phyloP scores from a whole-genome alignment of 371 early-diverging fungal species.

The Massospora cicadina region DNA sequence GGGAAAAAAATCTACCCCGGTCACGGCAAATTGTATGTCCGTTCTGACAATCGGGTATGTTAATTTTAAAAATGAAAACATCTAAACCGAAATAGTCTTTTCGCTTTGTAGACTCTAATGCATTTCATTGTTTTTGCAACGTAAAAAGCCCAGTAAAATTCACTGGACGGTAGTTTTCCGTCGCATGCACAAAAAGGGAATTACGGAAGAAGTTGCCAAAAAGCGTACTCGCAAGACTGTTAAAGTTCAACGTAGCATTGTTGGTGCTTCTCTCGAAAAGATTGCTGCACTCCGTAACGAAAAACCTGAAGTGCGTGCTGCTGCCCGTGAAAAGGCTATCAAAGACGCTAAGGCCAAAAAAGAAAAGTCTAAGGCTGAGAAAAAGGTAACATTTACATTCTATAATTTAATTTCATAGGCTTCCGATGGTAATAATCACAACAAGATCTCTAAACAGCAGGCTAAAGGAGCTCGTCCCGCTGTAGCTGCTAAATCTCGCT shows the following conservation, averaged over 20 bases:
- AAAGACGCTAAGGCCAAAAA: slow-evolving; percentile 75
- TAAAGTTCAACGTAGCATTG: slow-evolving; percentile 92
- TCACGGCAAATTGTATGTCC: slow-evolving; percentile 85
- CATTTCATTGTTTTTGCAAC: slow-evolving; percentile 88
- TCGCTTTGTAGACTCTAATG: slow-evolving; percentile 90
- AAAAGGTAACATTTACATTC: not conserved
- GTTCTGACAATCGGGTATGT: slow-evolving; percentile 67
- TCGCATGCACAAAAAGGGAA: slow-evolving; percentile 96
- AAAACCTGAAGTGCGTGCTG: slow-evolving; percentile 86
- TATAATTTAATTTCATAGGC: slow-evolving; percentile 13
- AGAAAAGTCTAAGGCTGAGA: slow-evolving; percentile 18
- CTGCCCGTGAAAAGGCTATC: slow-evolving; percentile 75
- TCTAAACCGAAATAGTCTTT: slow-evolving; percentile 34
- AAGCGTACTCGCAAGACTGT: slow-evolving; percentile 87
- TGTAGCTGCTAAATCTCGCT: slow-evolving; percentile 76
- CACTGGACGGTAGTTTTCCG: slow-evolving; percentile 94
- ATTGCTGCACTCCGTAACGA: slow-evolving; percentile 91
- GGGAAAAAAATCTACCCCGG: slow-evolving; percentile 97
- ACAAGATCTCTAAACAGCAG: slow-evolving; percentile 74
- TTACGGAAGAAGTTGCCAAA: slow-evolving; percentile 87
- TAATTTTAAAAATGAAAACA: slow-evolving; percentile 10
- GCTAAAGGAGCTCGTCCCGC: slow-evolving; percentile 70
- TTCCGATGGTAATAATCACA: slow-evolving; percentile 12
- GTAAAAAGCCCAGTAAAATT: slow-evolving; percentile 92
- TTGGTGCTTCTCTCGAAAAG: slow-evolving; percentile 85